Base-by-base conservation (phyloP, 306 rosid genomes). In the Corylus heterophylla region DNA sequence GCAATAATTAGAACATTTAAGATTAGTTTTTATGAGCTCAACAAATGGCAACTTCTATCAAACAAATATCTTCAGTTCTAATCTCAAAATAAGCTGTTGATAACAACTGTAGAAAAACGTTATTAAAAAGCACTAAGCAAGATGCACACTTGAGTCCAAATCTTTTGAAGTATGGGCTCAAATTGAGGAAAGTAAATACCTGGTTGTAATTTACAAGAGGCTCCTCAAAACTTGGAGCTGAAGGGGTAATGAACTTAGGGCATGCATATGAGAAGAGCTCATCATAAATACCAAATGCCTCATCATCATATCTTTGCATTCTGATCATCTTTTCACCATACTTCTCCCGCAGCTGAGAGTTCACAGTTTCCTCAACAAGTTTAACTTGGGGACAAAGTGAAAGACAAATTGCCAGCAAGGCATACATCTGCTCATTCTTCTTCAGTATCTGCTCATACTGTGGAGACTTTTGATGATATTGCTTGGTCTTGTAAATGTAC, bases 341-440 rank as follows among this genome's bases (percentile, higher is more conserved):
- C 88, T 95, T 95, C 79, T 93, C 99, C 44, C 93, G 92, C 85
- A 95, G 79, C 84, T 95, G 99, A 77, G 94, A 74, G 86, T 89
- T 91, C 80, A 95, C 98, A 47, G 96, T 89, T 85, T 93, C 99
- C 75, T 95, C 98, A 83, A 95, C 86, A 83, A 95, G 95, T 81
- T 86, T 89, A 77, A 74, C 91, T 83, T 91, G 97, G 69, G 99
- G 98, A 56, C 99, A 95, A 39, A 95, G 97, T 27, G 99, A 95
- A 74, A 95, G 98, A 74, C 89, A 75, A 77, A 93, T 87, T 17
- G 99, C 98, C 93, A 93, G 88, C 92, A 95, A 85, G 74, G 98
- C 99, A 88, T 95, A 95, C 99, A 95, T 93, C 83, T 95, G 98
- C 78, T 95, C 99, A 69, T 95, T 95, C 89, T 95, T 95, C 87